Percentiles rank a stretch among this genome's conserved stretches.
Evolutionary conservation across 495 filamentous ascomycete genomes (phyloP).

Genomic region (Tuber brumale): DNA sequence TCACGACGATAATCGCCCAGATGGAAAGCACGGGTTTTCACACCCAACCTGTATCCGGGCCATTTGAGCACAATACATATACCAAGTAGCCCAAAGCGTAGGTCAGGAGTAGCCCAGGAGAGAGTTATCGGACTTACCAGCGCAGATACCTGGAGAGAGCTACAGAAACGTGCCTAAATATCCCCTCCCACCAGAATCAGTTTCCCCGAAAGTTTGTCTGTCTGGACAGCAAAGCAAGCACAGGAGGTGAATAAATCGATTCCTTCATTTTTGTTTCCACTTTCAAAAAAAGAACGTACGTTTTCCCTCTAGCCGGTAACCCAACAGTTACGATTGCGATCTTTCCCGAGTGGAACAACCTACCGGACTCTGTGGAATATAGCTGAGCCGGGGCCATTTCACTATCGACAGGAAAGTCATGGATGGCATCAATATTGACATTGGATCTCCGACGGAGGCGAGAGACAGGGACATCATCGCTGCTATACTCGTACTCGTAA

Average conservation of each 20-base stretch:
- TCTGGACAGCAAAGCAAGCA: not conserved
- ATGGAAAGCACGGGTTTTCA: conserved; percentile 97
- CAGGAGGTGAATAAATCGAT: not conserved
- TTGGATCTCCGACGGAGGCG: conserved; percentile 74
- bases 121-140: conserved; percentile 56
- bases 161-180: conserved; percentile 77
- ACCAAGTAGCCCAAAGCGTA: conserved; percentile 10
- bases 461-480: conserved; percentile 23
- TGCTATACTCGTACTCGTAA: conserved; percentile 33
- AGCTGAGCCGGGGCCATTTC: conserved; percentile 92
- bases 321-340: conserved; percentile 98
- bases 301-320: conserved; percentile 92
- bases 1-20: conserved; percentile 93
- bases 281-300: conserved; percentile 51
- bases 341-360: conserved; percentile 91
- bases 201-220: not conserved
- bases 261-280: not conserved
- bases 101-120: not conserved
- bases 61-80: conserved; percentile 25
- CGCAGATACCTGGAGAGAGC: conserved; percentile 89
- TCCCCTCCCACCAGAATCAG: conserved; percentile 26
- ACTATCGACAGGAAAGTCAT: conserved; percentile 73
- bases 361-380: conserved; percentile 94
- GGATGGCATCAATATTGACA: conserved; percentile 94
- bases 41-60: conserved; percentile 66